Percentiles rank a stretch among this genome's conserved stretches.
phyloP scores from a whole-genome alignment of 2,329 filamentous ascomycete species.

The Ceratocystis destructans region DNA sequence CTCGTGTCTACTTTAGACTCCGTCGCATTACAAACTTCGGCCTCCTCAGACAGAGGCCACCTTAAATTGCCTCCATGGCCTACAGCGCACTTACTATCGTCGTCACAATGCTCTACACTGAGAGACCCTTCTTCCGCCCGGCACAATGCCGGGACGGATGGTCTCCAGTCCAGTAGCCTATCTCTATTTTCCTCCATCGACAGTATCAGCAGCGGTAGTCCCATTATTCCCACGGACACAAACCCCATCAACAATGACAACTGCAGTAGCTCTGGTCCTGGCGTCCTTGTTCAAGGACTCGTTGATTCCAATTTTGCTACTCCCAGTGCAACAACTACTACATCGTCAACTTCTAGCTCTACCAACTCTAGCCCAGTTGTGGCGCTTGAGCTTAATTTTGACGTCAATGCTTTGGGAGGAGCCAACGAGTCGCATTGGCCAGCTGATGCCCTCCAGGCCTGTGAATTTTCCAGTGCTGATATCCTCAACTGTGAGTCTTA shows the following conservation, averaged over 20 bases:
- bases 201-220: not conserved
- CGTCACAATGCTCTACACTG: not conserved
- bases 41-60: conserved; percentile 17
- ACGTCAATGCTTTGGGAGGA: not conserved
- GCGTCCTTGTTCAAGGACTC: not conserved
- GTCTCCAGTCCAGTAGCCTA: not conserved
- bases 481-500: conserved; percentile 13
- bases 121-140: conserved; percentile 7
- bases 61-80: conserved; percentile 14
- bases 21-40: conserved; percentile 6
- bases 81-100: not conserved
- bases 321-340: not conserved
- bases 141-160: conserved; percentile 5
- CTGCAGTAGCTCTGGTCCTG: not conserved
- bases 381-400: conserved; percentile 10
- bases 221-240: not conserved
- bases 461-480: not conserved
- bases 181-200: not conserved
- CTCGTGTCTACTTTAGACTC: conserved; percentile 18
- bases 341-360: conserved; percentile 3
- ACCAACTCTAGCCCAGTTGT: conserved; percentile 15
- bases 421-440: conserved; percentile 8
- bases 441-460: conserved; percentile 1
- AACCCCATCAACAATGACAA: not conserved
- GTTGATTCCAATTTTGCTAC: conserved; percentile 5